Conservation (phyloP, 495 filamentous ascomycete species). For the Usnea hakonensis region DNA sequence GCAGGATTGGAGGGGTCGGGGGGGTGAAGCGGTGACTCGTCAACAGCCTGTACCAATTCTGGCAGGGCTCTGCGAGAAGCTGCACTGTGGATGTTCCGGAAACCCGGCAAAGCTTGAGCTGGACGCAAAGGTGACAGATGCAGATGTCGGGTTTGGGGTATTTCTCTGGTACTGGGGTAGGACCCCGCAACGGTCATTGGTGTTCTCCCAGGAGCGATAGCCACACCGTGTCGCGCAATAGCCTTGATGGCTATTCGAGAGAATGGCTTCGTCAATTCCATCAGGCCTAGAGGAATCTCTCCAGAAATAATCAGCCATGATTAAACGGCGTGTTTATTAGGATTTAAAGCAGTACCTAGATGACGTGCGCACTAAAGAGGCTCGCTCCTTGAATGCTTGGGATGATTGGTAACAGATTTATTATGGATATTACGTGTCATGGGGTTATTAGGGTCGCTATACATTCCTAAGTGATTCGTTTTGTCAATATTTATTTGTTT, state of each 20-base stretch:
- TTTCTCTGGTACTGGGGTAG: neutral
- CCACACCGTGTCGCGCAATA: constrained; percentile 12
- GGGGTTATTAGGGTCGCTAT: neutral
- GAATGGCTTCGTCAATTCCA: neutral
- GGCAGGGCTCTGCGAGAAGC: constrained; percentile 29
- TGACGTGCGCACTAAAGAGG: constrained; percentile 18
- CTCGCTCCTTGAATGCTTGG: no score
- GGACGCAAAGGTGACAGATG: constrained; percentile 19
- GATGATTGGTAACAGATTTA: neutral
- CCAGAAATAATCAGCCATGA: constrained; percentile 5
- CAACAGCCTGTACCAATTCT: constrained; percentile 21
- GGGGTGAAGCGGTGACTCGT: constrained; percentile 9
- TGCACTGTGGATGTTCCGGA: constrained; percentile 25
- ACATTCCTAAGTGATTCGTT: no score
- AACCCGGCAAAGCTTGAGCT: constrained; percentile 6
- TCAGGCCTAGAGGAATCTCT: neutral
- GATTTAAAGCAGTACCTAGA: neutral
- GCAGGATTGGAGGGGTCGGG: constrained; percentile 70
- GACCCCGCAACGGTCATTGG: neutral
- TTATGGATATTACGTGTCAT: neutral
- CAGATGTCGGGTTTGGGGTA: constrained; percentile 15
- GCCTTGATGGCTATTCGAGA: neutral
- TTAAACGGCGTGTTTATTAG: neutral
- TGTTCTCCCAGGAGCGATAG: neutral
- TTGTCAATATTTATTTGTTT: no score